phyloP scores from a whole-genome alignment of 306 rosid species.

The Medicago ruthenica region DNA sequence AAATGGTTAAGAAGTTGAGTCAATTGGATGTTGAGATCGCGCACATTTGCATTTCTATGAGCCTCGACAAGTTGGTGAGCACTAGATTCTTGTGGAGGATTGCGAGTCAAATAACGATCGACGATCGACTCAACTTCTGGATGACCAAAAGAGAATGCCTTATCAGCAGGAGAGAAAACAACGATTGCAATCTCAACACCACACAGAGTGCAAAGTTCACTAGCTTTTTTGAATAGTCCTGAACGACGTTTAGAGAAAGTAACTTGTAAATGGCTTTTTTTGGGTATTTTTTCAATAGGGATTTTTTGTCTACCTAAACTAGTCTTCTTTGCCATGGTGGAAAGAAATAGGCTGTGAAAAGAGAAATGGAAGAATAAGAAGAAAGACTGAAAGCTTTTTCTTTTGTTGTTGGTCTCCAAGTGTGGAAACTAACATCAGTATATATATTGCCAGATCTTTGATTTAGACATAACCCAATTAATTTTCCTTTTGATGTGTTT shows the following conservation, averaged over 20 bases:
- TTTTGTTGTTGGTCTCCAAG: conserved; percentile 22
- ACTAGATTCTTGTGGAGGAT: conserved; percentile 25
- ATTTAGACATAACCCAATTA: conserved; percentile 18
- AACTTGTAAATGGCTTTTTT: conserved; percentile 63
- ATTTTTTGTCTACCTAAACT: conserved; percentile 65
- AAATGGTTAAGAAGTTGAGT: conserved; percentile 51
- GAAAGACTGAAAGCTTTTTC: not conserved
- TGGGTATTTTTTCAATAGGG: conserved; percentile 63
- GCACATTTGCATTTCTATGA: conserved; percentile 46
- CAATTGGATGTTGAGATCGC: conserved; percentile 55
- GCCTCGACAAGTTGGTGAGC: conserved; percentile 49
- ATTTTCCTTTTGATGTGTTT: conserved; percentile 46
- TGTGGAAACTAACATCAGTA: conserved; percentile 35
- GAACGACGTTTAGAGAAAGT: conserved; percentile 75
- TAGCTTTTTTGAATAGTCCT: conserved; percentile 71
- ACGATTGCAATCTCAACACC: conserved; percentile 66
- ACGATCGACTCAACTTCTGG: conserved; percentile 61
- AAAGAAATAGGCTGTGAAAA: not conserved
- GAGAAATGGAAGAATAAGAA: not conserved
- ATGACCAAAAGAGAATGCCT: conserved; percentile 78
- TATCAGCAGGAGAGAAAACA: conserved; percentile 69
- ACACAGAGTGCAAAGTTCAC: conserved; percentile 76
- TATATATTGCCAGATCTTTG: conserved; percentile 49
- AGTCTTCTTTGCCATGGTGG: conserved; percentile 52
- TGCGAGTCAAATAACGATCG: conserved; percentile 48